phyloP scores from a whole-genome alignment of 1,284 basidiomycete genomes.

The Marasmius fiardii region DNA sequence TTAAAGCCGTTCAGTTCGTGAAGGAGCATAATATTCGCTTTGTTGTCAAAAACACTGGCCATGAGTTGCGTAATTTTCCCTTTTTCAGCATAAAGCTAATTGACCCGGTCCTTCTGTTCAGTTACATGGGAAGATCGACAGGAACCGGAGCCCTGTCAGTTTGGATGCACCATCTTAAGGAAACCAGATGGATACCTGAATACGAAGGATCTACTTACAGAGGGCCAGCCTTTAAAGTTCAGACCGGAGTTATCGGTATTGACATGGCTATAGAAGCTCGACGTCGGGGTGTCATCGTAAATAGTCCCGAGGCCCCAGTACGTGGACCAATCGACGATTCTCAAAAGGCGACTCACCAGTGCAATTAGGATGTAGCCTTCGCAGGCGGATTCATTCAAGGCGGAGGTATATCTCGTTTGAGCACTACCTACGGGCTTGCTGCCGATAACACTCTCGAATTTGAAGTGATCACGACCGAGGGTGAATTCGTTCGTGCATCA shows the following conservation, averaged over 20 bases:
- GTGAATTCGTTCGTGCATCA: neutral
- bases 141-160: constrained; percentile 17
- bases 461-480: neutral
- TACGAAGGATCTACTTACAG: constrained; percentile 12
- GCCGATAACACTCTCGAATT: constrained; percentile 1
- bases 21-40: constrained; percentile 21
- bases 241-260: constrained; percentile 14
- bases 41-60: constrained; percentile 23
- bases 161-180: constrained; percentile 20
- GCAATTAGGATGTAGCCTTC: constrained; percentile 13
- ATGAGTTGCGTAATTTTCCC: too few relatives aligned
- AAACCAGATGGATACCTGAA: constrained; percentile 13
- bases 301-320: constrained; percentile 23
- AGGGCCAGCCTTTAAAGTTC: constrained; percentile 15
- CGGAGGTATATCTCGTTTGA: constrained; percentile 6
- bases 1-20: constrained; percentile 19
- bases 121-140: constrained; percentile 22
- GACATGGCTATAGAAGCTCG: constrained; percentile 15
- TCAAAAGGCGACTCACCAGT: too few relatives aligned
- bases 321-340: neutral
- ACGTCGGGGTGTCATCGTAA: constrained; percentile 14
- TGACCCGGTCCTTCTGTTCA: too few relatives aligned
- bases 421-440: constrained; percentile 1
- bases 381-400: constrained; percentile 11
- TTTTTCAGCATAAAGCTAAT: too few relatives aligned